Base-by-base conservation (phyloP, 2,329 filamentous ascomycete genomes). In the Fusarium irregulare region DNA sequence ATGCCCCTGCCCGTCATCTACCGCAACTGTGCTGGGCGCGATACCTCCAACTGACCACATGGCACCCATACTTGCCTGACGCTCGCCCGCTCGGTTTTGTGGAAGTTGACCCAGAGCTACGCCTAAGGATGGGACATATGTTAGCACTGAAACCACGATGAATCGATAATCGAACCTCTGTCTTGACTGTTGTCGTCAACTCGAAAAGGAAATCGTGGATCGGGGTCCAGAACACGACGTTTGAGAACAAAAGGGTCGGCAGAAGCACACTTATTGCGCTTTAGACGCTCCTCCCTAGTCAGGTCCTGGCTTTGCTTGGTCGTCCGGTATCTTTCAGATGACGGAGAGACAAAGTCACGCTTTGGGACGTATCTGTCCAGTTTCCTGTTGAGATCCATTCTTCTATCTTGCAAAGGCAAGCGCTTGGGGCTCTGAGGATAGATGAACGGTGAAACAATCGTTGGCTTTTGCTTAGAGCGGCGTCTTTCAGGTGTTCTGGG, bases 1-100 rank as follows among this genome's bases (percentile, higher is more conserved):
- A 27, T 87, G 86, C 27, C 90, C 90, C 62, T 86, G 85, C 3
- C 91, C 91, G 78, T 91, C 85, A 48, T 90, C 82, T 21, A 91
- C 82, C 14, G 86, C 86, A 18, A 84, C 81, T 27, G 64, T 82
- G 10, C 83, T 81, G n/a, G 88, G 87, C 51, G 88, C 86, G 12
- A 88, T 76, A n/a, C 92, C 91, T 27, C 93, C 92, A 13, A 96
- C 89, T 20, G 89, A 88, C 93, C 93, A 97, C 20, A 95, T 85
- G 12, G 90, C 86, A 4, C 92, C 91, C 66, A 85, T 81, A 77
- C 92, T 94, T 65, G 88, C 82, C 76, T 90, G 84, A 59, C 85
- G 78, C 40, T 78, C 77, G 27, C 50, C 62, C 54, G 58, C 60
- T 40, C 49, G 47, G 41, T 76, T 78, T 10, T 73, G 73, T 13